A percentile compares a stretch with the other conserved stretches of the same genome.
Conservation (phyloP, 305 asterid species). For the Nicotiana rustica region DNA sequence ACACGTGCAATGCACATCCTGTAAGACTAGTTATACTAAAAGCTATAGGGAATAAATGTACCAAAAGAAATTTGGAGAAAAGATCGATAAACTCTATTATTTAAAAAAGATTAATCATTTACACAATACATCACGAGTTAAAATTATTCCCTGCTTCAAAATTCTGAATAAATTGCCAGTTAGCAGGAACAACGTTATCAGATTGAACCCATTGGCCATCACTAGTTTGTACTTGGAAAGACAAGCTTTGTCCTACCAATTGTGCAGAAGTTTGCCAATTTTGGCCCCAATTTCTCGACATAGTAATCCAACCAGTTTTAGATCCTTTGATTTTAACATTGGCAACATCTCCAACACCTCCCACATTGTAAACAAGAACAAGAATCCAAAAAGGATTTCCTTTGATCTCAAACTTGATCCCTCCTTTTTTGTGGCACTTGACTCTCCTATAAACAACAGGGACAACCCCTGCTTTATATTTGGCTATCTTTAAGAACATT, state of each 20-base stretch:
- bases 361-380: constrained; percentile 47
- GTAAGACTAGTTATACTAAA: no score
- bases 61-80: not conserved
- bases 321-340: constrained; percentile 41
- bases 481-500: constrained; percentile 46
- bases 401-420: constrained; percentile 45
- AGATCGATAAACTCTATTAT: not conserved
- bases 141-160: constrained; percentile 36
- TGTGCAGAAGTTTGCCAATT: constrained; percentile 42
- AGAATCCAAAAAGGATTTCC: constrained; percentile 45
- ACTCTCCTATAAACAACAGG: constrained; percentile 50
- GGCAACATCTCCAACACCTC: constrained; percentile 51
- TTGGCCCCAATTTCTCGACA: constrained; percentile 55
- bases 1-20: no score
- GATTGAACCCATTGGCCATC: constrained; percentile 43
- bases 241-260: constrained; percentile 42
- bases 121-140: not conserved
- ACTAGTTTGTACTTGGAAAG: constrained; percentile 48
- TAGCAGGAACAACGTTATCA: constrained; percentile 37
- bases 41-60: no score
- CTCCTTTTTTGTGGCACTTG: constrained; percentile 45
- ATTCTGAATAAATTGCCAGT: constrained; percentile 50
- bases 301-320: constrained; percentile 33
- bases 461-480: constrained; percentile 46
- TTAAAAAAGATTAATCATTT: not conserved